Evolutionary conservation across 139 green algal species (phyloP).

Genomic region (Edaphochlamys debaryana): DNA sequence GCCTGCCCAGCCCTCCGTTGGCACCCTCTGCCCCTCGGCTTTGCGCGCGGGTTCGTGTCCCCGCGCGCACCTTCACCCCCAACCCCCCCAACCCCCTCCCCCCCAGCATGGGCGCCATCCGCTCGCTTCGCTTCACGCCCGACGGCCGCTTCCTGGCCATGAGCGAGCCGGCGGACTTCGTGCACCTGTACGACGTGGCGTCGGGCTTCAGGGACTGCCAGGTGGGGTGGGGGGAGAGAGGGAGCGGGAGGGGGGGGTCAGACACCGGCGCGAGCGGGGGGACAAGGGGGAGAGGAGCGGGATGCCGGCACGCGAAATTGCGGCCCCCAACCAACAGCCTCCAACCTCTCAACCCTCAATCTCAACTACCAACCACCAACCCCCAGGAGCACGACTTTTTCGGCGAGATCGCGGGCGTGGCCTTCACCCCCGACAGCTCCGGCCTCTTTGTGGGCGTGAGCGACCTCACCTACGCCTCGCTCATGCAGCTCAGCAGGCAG

Average conservation of each 20-base stretch:
- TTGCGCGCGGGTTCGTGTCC: too few species aligned
- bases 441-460: slow-evolving; percentile 73
- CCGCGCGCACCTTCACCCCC: too few species aligned
- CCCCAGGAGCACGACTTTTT: slow-evolving; percentile 85
- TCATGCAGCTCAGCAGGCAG: slow-evolving; percentile 61
- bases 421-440: slow-evolving; percentile 72
- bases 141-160: slow-evolving; percentile 84
- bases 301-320: too few species aligned
- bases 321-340: too few species aligned
- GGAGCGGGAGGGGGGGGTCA: too few species aligned
- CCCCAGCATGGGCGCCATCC: slow-evolving; percentile 85
- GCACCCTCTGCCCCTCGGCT: too few species aligned
- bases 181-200: slow-evolving; percentile 87
- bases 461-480: slow-evolving; percentile 67
- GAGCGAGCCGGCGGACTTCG: slow-evolving; percentile 93
- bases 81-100: too few species aligned
- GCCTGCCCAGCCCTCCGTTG: too few species aligned
- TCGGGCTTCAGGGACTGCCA: slow-evolving; percentile 44
- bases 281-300: too few species aligned
- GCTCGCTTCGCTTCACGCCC: slow-evolving; percentile 77
- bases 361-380: too few species aligned
- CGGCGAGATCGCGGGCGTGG: slow-evolving; percentile 78
- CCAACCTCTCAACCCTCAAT: too few species aligned
- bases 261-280: too few species aligned
- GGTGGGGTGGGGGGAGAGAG: slow-evolving; percentile 12